These are phyloP conservation scores for Cyclospora cayetanensis DNA, from an alignment of 169 alveolate species.

Conservation along the genomic window DNA sequence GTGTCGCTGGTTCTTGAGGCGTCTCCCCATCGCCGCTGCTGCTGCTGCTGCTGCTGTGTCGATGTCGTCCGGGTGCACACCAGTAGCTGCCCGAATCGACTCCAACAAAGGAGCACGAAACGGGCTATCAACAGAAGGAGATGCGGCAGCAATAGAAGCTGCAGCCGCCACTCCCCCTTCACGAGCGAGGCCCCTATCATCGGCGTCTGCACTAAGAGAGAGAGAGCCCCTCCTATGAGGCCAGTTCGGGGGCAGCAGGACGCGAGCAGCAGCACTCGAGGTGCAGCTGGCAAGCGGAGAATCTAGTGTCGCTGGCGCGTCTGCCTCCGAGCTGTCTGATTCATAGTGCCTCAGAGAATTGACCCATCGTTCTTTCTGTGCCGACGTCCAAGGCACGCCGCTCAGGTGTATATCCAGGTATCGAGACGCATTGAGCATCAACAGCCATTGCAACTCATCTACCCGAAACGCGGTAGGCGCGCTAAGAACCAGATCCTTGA, in stretches of 20 bases:
- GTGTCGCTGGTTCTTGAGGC: neutral
- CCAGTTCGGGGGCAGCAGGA: neutral
- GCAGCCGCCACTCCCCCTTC: neutral
- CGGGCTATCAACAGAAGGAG: neutral
- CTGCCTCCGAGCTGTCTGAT: neutral
- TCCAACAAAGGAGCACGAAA: no score
- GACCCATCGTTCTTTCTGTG: neutral
- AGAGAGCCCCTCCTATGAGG: neutral
- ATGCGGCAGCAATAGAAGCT: slow-evolving; percentile 19
- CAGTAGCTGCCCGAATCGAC: no score
- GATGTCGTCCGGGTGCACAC: neutral
- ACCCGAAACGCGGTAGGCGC: slow-evolving; percentile 31
- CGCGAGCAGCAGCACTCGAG: neutral
- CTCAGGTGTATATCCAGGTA: slow-evolving; percentile 41
- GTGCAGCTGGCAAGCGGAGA: no score
- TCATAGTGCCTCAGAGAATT: neutral
- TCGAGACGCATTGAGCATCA: neutral
- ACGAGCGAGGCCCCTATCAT: neutral
- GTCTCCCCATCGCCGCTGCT: neutral
- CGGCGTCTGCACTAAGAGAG: neutral
- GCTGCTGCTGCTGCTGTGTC: slow-evolving; percentile 44
- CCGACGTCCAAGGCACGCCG: slow-evolving; percentile 6
- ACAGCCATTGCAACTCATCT: slow-evolving; percentile 52
- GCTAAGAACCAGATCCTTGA: neutral
- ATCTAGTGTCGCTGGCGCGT: neutral